Conservation (phyloP, 108 stramenopile species). For the Seminavis robusta region DNA sequence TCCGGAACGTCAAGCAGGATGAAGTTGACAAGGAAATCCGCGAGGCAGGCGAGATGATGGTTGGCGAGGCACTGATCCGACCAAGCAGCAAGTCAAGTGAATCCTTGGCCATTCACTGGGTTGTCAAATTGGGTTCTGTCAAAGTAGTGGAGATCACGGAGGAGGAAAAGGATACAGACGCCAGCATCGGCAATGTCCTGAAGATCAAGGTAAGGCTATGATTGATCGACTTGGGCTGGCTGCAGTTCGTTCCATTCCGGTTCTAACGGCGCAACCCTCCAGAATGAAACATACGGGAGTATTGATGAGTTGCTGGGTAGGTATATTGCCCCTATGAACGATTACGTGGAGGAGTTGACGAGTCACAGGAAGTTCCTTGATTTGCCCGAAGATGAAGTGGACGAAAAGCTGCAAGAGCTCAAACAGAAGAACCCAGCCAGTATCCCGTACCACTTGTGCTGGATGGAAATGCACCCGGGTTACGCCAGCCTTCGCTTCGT, state of each 20-base stretch:
- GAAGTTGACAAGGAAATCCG: conserved; percentile 69
- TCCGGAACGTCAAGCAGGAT: conserved; percentile 71
- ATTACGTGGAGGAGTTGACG: conserved; percentile 73
- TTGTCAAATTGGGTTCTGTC: conserved; percentile 70
- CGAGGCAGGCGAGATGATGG: conserved; percentile 69
- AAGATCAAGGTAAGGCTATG: conserved; percentile 64
- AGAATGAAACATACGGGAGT: conserved; percentile 79
- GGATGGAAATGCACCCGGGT: conserved; percentile 84
- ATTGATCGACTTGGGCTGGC: too few relatives aligned
- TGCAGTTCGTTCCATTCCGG: not conserved
- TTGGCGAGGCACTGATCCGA: conserved; percentile 82
- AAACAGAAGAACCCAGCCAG: conserved; percentile 53
- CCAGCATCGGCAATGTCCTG: conserved; percentile 76
- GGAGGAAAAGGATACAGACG: conserved; percentile 85
- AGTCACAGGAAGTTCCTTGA: conserved; percentile 83
- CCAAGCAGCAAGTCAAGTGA: conserved; percentile 81
- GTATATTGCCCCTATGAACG: conserved; percentile 87
- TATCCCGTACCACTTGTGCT: conserved; percentile 75
- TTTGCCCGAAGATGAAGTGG: conserved; percentile 72
- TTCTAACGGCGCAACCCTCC: not conserved
- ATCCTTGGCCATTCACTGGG: conserved; percentile 83
- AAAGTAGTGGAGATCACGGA: conserved; percentile 84
- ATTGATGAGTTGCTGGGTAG: conserved; percentile 86
- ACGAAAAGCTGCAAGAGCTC: conserved; percentile 58
- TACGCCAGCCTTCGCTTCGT: conserved; percentile 76